These are phyloP conservation scores for Strobilomyces confusus DNA, from an alignment of 768 basidiomycete genomes.

Conservation along the genomic window DNA sequence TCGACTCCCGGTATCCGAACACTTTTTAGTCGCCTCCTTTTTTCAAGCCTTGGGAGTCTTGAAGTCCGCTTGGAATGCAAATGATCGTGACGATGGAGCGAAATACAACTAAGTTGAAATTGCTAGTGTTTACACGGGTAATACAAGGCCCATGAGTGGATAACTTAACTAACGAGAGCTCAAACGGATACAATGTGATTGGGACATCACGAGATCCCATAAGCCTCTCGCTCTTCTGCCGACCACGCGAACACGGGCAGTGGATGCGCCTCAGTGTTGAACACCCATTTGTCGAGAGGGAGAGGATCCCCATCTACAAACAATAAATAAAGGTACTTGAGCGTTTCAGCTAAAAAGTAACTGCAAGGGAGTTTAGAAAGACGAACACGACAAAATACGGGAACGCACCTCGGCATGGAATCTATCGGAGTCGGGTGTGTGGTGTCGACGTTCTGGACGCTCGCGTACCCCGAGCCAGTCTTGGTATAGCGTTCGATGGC, in stretches of 20 bases:
- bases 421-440: conserved; percentile 40
- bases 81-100: too few species aligned
- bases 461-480: conserved; percentile 60
- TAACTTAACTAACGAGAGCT: too few species aligned
- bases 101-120: too few species aligned
- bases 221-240: conserved; percentile 44
- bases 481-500: conserved; percentile 59
- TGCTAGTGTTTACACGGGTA: too few species aligned
- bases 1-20: conserved; percentile 36
- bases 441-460: conserved; percentile 45
- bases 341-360: conserved; percentile 55
- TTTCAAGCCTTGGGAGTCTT: too few species aligned
- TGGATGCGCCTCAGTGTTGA: conserved; percentile 72
- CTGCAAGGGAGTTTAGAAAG: conserved; percentile 27
- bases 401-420: conserved; percentile 61
- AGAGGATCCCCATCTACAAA: conserved; percentile 61
- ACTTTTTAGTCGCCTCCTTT: conserved; percentile 6
- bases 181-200: too few species aligned
- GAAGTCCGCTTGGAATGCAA: too few species aligned
- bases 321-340: conserved; percentile 71
- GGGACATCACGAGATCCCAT: conserved; percentile 25
- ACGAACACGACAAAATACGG: neutral
- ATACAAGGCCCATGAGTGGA: too few species aligned
- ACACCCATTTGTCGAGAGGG: conserved; percentile 52
- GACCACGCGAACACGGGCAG: conserved; percentile 72